Base-by-base conservation (phyloP, 805 yeast species). In the Lipomyces yamanashiensis region DNA sequence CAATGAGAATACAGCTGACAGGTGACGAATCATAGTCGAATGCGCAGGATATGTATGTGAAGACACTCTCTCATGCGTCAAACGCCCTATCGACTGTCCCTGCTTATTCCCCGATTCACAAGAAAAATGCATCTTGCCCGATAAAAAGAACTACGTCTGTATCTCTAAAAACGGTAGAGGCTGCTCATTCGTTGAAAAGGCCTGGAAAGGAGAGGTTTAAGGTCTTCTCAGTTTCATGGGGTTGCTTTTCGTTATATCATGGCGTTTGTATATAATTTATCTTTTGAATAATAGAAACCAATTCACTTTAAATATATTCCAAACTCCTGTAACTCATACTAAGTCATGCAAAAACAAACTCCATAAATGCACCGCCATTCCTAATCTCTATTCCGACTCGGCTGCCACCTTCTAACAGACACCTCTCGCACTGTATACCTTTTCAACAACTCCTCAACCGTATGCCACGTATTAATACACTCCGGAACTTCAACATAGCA, bases 91-190 rank as follows among this genome's bases (percentile, higher is more conserved):
- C 7, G 89, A 87, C 57, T 95, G 99, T 74, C 97, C 98, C 1
- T 95, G 99, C 74, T 91, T 90, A 1, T 93, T 85, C 73, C 95
- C 97, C 1, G 84, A 86, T 63, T 87, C 96, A 0, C 97, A 93
- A 74, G 72, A 89, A 65, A 88, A 90, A 72, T 95, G 99, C 75
- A 73, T 82, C 1, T 78, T 90, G 47, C 96, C 97, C 0, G 86
- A 84, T 67, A 81, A 85, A 19, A 76, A 79, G 39, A 83, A 83
- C 60, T 88, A 79, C 72, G 81, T 92, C 15, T 95, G 99, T 75
- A 88, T 95, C 48, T 88, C 97, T 21, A 89, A 74, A 9, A 82
- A 84, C 19, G 78, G 77, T 21, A 80, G 95, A 74, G 97, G 89
- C 72, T 93, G 98, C 75, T 88, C 89, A 8, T 92, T 93, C 90